Evolutionary conservation across 2,329 filamentous ascomycete genomes (phyloP), one percentile per base, ranked within the genome.

Genomic region (Fusarium sambucinum): DNA sequence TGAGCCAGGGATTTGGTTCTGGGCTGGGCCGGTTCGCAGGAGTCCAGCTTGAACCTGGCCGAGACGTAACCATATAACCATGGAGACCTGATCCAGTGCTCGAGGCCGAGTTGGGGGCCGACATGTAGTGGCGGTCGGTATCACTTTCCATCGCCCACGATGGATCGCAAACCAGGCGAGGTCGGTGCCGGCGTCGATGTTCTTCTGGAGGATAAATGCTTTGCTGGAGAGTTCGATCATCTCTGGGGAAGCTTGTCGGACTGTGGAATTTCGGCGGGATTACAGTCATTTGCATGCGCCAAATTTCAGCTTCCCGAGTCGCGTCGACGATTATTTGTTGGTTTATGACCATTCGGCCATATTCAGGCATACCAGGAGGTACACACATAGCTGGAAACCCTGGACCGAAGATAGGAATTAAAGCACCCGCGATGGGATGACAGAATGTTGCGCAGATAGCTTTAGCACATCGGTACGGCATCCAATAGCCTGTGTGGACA

Each of bases 381-480:
- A 90, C 81, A 77, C 96, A 99, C 45, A 88, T 80, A 5, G 84
- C 83, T 4, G 93, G 90, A 76, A 99, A 99, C 40, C 89, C 86
- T 14, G 89, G 86, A 0, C 96, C 96, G 77, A 99, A 99, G 62
- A 99, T 85, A 7, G 96, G 96, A 11, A 96, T 96, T 55, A 99
- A 82, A 0, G 92, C 94, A 59, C 90, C 90, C 16, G 95, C 90
- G 65, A 99, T 96, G 35, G 87, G 82, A 77, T 90, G 89, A 80
- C 95, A 98, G 77, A 98, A 98, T 1, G 92, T 97, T 6, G 92
- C 87, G 74, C 94, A 96, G 52, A 99, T 83, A 13, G 93, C 94
- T 79, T 87, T 91, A 46, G 96, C 96, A 70, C 94, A 96, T 38
- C 88, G 82, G 74, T 90, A 98, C 3, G 95, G 95, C 87, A 98